Percentiles rank a stretch among this genome's conserved stretches.
Evolutionary conservation across 1,284 basidiomycete genomes (phyloP).

Genomic region (Entoloma clypeatum): DNA sequence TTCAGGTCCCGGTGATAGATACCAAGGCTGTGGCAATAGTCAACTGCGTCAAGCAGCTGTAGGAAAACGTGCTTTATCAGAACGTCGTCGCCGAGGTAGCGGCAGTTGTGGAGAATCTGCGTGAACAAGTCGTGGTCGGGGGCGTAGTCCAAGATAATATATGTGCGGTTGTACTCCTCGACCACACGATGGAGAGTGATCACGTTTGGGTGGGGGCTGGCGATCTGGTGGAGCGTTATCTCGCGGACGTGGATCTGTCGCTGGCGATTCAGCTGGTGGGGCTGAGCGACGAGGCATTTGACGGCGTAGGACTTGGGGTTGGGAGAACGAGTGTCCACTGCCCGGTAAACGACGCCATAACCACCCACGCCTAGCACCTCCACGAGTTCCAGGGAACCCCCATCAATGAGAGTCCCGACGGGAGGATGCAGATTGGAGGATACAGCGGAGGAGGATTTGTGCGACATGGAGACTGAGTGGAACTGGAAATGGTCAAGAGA

Average conservation of each 20-base stretch:
- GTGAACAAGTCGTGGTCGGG: conserved; percentile 91
- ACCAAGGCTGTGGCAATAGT: conserved; percentile 83
- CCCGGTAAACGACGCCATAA: conserved; percentile 95
- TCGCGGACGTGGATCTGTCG: conserved; percentile 74
- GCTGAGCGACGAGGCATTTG: conserved; percentile 76
- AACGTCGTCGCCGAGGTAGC: conserved; percentile 74
- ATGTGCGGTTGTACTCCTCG: conserved; percentile 67
- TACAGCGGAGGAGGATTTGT: conserved; percentile 43
- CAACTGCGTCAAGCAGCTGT: conserved; percentile 91
- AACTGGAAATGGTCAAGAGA: conserved; percentile 25
- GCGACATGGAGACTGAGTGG: conserved; percentile 42
- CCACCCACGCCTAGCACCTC: conserved; percentile 91
- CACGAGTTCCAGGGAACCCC: conserved; percentile 80
- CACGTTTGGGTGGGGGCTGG: conserved; percentile 83
- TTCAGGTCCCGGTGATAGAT: conserved; percentile 98
- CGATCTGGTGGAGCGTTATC: conserved; percentile 84
- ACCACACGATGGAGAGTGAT: conserved; percentile 89
- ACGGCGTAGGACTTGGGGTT: conserved; percentile 75
- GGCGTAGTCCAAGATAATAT: conserved; percentile 75
- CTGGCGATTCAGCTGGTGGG: conserved; percentile 56
- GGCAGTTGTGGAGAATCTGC: conserved; percentile 72
- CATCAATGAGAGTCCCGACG: conserved; percentile 77
- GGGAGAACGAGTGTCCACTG: conserved; percentile 58
- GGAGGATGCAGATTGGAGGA: conserved; percentile 53
- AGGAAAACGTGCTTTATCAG: conserved; percentile 87